A percentile compares a stretch with the other conserved stretches of the same genome.
These are phyloP conservation scores for Emydomyces testavorans DNA, from an alignment of 2,329 filamentous ascomycete genomes.

Conservation along the genomic window DNA sequence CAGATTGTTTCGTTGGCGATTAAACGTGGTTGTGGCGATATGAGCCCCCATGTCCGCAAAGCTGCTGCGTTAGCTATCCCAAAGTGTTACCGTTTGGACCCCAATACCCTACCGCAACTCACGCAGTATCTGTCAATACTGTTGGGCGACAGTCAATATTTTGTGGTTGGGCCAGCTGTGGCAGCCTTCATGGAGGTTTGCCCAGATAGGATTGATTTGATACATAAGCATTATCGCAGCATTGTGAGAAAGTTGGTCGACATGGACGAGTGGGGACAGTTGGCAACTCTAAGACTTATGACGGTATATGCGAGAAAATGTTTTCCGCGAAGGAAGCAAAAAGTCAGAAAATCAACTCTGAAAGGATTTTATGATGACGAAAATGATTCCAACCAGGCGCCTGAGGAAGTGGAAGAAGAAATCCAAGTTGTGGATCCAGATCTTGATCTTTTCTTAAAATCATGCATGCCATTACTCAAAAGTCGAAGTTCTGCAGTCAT, in stretches of 20 bases:
- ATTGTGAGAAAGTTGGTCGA: conserved; percentile 86
- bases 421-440: conserved; percentile 62
- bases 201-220: conserved; percentile 72
- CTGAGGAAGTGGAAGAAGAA: conserved; percentile 39
- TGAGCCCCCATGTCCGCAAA: conserved; percentile 88
- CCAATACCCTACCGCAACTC: conserved; percentile 70
- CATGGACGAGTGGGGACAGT: conserved; percentile 98
- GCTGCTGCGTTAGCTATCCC: conserved; percentile 88
- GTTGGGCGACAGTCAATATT: conserved; percentile 85
- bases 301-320: conserved; percentile 74
- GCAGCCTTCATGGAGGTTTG: conserved; percentile 81
- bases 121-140: conserved; percentile 68
- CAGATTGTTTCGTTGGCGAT: conserved; percentile 95
- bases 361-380: conserved; percentile 69
- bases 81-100: conserved; percentile 88
- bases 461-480: conserved; percentile 72
- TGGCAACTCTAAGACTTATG: conserved; percentile 72
- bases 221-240: conserved; percentile 79
- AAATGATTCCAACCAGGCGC: conserved; percentile 35
- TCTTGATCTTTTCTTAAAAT: conserved; percentile 65
- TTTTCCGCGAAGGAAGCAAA: conserved; percentile 61
- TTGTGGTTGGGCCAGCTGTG: conserved; percentile 88
- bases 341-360: conserved; percentile 45
- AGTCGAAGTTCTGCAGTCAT: conserved; percentile 91
- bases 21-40: conserved; percentile 83